Percentiles rank a stretch among this genome's conserved stretches.
phyloP scores from a whole-genome alignment of 1,284 basidiomycete genomes.

The Leccinum subatratum region DNA sequence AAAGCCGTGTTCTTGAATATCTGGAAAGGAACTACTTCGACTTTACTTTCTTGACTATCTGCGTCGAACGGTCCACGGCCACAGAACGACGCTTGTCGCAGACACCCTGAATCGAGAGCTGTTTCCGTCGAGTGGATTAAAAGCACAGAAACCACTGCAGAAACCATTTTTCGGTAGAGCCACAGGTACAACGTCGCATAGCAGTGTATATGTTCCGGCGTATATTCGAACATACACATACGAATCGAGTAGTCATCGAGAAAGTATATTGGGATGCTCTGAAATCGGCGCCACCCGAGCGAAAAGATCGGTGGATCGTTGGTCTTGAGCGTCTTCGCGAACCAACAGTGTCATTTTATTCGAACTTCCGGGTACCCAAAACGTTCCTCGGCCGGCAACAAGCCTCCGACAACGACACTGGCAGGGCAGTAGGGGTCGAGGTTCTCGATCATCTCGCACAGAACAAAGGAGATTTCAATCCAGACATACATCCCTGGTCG shows the following conservation, averaged over 20 bases:
- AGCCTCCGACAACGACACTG: slow-evolving; percentile 90
- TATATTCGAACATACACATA: slow-evolving; percentile 99
- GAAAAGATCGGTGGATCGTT: slow-evolving; percentile 97
- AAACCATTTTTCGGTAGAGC: slow-evolving; percentile 94
- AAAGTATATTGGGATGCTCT: slow-evolving; percentile 91
- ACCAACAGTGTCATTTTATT: slow-evolving; percentile 97
- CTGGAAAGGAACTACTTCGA: slow-evolving; percentile 91
- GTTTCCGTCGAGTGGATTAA: slow-evolving; percentile 76
- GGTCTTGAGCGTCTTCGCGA: slow-evolving; percentile 87
- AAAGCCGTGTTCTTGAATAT: slow-evolving; percentile 99
- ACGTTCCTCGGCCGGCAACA: slow-evolving; percentile 86
- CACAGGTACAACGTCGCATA: slow-evolving; percentile 94
- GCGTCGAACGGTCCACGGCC: slow-evolving; percentile 85
- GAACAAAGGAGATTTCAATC: slow-evolving; percentile 80
- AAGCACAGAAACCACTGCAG: slow-evolving; percentile 96
- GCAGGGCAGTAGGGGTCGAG: slow-evolving; percentile 90
- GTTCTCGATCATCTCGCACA: slow-evolving; percentile 89
- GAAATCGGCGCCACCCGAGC: slow-evolving; percentile 95
- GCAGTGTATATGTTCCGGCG: slow-evolving; percentile 99
- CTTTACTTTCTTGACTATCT: slow-evolving; percentile 99
- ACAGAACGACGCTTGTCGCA: slow-evolving; percentile 93
- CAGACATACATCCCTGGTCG: slow-evolving; percentile 92
- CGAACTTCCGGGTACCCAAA: slow-evolving; percentile 96
- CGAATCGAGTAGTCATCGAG: slow-evolving; percentile 96
- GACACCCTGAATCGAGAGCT: slow-evolving; percentile 81